Evolutionary conservation across 2,329 filamentous ascomycete species (phyloP), one percentile per base, ranked within the genome.

Genomic region (Nemania sp.): DNA sequence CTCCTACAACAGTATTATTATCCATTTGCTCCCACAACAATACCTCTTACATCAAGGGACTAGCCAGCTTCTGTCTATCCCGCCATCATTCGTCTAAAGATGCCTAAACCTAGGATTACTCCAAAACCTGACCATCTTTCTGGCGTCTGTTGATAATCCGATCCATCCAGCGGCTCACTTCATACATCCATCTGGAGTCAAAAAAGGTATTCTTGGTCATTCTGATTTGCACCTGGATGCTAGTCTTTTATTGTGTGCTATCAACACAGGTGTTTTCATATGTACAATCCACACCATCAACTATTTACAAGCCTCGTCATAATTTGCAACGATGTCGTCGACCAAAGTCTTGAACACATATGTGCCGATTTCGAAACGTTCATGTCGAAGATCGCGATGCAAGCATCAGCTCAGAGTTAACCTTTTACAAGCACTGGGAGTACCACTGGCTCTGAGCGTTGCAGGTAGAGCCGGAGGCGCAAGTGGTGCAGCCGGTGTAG

Each of bases 391-490:
- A n/a, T n/a, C n/a, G n/a, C n/a, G n/a, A n/a, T n/a, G n/a, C n/a
- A n/a, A n/a, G n/a, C n/a, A n/a, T n/a, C n/a, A n/a, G n/a, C n/a
- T n/a, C n/a, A n/a, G n/a, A n/a, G n/a, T 30, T 20, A 2, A 15
- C 23, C 6, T 26, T 36, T 22, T 59, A 59, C 17, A 56, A 19
- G 42, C 56, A 59, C 37, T 59, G 56, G 5, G 56, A 59, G 31
- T 59, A 59, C 23, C 45, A 59, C 9, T 42, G 30, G 48, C 46
- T 59, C 41, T 33, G 15, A 7, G 33, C 52, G n/a, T 28, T 5
- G 49, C 56, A 59, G 1, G 52, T 40, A 3, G 53, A 52, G 3
- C 56, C 56, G 2, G 56, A 56, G 19, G 34, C 56, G 26, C 56
- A 59, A 3, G 28, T 31, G 1, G 45, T 40, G 34, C 56, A 59